phyloP scores from a whole-genome alignment of 139 green algal genomes.

The Yamagishiella unicocca region DNA sequence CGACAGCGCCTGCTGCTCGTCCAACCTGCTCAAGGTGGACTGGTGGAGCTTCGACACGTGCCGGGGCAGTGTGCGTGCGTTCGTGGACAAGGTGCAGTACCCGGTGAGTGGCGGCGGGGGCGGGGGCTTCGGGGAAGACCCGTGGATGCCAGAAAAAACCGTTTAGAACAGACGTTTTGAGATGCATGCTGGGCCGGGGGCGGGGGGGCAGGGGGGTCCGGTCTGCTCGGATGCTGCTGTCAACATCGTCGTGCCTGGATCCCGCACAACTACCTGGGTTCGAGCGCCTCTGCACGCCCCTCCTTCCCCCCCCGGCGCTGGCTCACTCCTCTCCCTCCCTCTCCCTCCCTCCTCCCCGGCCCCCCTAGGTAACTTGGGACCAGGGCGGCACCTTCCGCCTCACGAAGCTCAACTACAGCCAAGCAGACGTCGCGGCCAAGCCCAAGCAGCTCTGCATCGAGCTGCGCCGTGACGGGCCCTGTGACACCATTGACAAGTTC shows the following conservation, averaged over 20 bases:
- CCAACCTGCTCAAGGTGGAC: constrained; percentile 35
- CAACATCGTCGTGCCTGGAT: too few species aligned
- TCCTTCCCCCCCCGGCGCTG: too few species aligned
- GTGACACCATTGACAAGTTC: constrained; percentile 26
- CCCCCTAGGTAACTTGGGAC: constrained; percentile 33
- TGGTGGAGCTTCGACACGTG: constrained; percentile 46
- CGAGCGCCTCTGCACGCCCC: too few species aligned
- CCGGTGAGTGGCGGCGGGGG: background rate
- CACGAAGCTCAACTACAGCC: constrained; percentile 34
- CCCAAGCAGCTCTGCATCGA: constrained; percentile 38
- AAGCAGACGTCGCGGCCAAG: background rate
- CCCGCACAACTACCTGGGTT: too few species aligned
- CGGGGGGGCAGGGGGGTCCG: background rate
- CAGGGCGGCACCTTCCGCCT: constrained; percentile 40
- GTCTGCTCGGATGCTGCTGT: too few species aligned
- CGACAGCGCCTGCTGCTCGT: background rate
- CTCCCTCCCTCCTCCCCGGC: background rate
- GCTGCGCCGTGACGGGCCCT: constrained; percentile 25
- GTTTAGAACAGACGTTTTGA: too few species aligned
- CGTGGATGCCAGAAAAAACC: too few species aligned
- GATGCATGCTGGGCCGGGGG: too few species aligned
- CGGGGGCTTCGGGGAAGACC: too few species aligned
- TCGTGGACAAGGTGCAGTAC: constrained; percentile 40
- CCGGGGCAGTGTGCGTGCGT: constrained; percentile 34
- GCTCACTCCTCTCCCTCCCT: background rate